Evolutionary conservation across 2,329 filamentous ascomycete genomes (phyloP).

Genomic region (Amauroascus verrucosus): DNA sequence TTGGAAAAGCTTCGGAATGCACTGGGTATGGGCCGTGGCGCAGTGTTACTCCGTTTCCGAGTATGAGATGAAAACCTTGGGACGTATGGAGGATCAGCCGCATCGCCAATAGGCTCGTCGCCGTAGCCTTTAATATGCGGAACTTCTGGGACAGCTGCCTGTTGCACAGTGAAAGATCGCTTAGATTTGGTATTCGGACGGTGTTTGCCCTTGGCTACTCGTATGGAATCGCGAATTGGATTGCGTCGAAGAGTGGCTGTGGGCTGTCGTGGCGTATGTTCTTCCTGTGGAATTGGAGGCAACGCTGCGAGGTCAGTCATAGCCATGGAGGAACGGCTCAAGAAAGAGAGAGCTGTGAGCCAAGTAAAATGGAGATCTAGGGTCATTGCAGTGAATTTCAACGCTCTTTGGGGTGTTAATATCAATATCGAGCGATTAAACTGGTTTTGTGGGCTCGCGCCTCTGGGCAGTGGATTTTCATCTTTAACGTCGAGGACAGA

Average conservation of each 20-base stretch:
- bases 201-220: constrained; percentile 66
- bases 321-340: constrained; percentile 77
- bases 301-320: constrained; percentile 60
- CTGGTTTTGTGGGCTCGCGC: constrained; percentile 42
- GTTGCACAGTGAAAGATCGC: constrained; percentile 30
- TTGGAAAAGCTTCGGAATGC: constrained; percentile 70
- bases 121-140: constrained; percentile 23
- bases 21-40: constrained; percentile 57
- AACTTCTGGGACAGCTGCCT: constrained; percentile 28
- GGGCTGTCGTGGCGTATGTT: constrained; percentile 31
- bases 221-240: constrained; percentile 77
- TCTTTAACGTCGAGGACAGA: constrained; percentile 96
- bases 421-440: constrained; percentile 95
- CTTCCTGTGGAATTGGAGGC: constrained; percentile 43
- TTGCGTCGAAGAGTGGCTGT: constrained; percentile 44
- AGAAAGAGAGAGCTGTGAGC: constrained; percentile 87
- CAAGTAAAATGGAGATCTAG: constrained; percentile 86
- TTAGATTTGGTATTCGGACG: constrained; percentile 34
- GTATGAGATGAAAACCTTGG: constrained; percentile 53
- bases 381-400: constrained; percentile 84
- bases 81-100: constrained; percentile 43
- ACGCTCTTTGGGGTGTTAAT: constrained; percentile 77
- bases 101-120: constrained; percentile 31
- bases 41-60: constrained; percentile 83
- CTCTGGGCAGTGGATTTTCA: constrained; percentile 73